phyloP scores from a whole-genome alignment of 2,329 filamentous ascomycete genomes.

The Aspergillus niger region DNA sequence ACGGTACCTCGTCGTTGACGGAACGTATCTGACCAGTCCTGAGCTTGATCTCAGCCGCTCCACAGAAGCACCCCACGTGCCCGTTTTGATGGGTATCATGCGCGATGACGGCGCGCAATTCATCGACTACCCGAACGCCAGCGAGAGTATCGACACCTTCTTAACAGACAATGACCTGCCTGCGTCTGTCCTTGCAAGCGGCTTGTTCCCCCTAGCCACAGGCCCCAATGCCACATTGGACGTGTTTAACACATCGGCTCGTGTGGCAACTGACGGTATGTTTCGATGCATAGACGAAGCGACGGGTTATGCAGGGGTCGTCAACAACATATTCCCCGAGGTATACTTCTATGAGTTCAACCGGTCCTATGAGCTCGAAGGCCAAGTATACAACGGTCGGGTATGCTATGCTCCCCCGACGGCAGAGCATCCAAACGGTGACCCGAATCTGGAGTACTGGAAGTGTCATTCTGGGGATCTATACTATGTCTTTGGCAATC shows the following conservation, averaged over 20 bases:
- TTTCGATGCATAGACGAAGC: conserved; percentile 64
- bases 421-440: conserved; percentile 45
- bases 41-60: conserved; percentile 19
- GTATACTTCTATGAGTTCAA: conserved; percentile 65
- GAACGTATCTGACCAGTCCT: conserved; percentile 1
- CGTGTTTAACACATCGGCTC: conserved; percentile 58
- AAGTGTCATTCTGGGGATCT: conserved; percentile 61
- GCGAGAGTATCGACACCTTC: conserved; percentile 48
- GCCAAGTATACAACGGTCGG: conserved; percentile 55
- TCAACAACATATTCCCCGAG: conserved; percentile 48
- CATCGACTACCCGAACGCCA: conserved; percentile 44
- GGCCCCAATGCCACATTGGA: conserved; percentile 56
- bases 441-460: conserved; percentile 54
- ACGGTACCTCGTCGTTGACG: conserved; percentile 9
- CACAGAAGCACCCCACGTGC: conserved; percentile 21
- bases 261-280: conserved; percentile 59
- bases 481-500: conserved; percentile 57
- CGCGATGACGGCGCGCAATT: conserved; percentile 47
- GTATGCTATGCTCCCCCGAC: conserved; percentile 50
- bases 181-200: not conserved
- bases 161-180: conserved; percentile 37
- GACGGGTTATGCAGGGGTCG: conserved; percentile 55
- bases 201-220: conserved; percentile 42
- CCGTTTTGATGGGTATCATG: conserved; percentile 25
- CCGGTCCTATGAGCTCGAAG: conserved; percentile 52